These are phyloP conservation scores for Solanum etuberosum DNA, from an alignment of 257 asterid genomes.

Conservation along the genomic window DNA sequence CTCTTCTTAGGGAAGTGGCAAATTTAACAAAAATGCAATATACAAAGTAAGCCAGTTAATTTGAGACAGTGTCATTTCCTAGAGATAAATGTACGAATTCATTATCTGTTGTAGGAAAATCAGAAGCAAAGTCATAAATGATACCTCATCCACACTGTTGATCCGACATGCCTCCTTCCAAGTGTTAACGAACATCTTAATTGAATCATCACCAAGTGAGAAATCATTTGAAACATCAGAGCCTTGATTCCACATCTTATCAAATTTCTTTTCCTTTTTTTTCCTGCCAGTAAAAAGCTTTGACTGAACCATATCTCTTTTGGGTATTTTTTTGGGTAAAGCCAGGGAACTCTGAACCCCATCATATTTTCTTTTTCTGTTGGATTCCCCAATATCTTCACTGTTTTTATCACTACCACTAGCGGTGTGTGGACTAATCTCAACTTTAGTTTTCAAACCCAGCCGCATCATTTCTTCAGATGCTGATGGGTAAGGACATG, in stretches of 20 bases:
- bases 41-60: background rate
- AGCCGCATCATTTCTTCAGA: slow-evolving; percentile 73
- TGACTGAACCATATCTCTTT: slow-evolving; percentile 13
- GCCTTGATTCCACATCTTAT: background rate
- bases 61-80: background rate
- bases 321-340: slow-evolving; percentile 25
- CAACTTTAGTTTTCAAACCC: slow-evolving; percentile 46
- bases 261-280: background rate
- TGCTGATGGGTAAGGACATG: slow-evolving; percentile 90
- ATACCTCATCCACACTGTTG: slow-evolving; percentile 54
- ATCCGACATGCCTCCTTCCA: slow-evolving; percentile 74
- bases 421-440: slow-evolving; percentile 3
- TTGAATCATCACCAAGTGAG: slow-evolving; percentile 34
- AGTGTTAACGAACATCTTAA: slow-evolving; percentile 47
- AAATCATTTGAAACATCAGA: background rate
- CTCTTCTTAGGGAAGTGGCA: background rate
- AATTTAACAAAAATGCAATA: background rate
- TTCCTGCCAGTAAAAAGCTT: background rate
- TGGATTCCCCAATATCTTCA: slow-evolving; percentile 10
- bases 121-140: background rate
- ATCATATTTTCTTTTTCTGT: slow-evolving; percentile 26
- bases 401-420: slow-evolving; percentile 18
- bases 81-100: background rate
- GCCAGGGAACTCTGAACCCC: slow-evolving; percentile 17
- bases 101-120: background rate